phyloP scores from a whole-genome alignment of 805 yeast genomes.

The Soucietia sequanensis region DNA sequence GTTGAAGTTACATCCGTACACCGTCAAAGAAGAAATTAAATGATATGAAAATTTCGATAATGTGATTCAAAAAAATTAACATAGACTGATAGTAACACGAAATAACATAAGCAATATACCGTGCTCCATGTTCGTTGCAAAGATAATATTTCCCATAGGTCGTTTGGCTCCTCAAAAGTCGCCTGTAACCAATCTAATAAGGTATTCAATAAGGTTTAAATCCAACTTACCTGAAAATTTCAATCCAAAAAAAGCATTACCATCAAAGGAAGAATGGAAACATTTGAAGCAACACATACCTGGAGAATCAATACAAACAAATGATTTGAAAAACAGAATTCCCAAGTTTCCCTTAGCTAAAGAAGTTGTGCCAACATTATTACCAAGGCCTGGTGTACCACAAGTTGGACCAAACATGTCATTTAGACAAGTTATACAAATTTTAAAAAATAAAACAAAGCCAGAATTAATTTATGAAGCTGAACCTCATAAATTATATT shows the following conservation, averaged over 20 bases:
- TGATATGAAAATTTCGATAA: no score
- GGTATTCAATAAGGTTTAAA: conserved; percentile 14
- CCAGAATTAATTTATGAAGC: conserved; percentile 82
- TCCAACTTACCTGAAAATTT: conserved; percentile 30
- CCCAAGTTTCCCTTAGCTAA: conserved; percentile 67
- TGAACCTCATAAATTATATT: conserved; percentile 78
- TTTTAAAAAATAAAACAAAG: conserved; percentile 49
- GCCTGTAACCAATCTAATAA: background rate
- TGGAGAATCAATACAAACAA: conserved; percentile 44
- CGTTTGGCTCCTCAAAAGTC: background rate
- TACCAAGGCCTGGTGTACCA: conserved; percentile 80
- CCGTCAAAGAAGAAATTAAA: no score
- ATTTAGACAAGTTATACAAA: conserved; percentile 60
- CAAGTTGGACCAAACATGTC: conserved; percentile 56
- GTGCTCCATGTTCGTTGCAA: no score
- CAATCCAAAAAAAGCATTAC: conserved; percentile 28
- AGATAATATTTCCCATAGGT: no score
- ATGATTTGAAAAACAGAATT: conserved; percentile 55
- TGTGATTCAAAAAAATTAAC: no score
- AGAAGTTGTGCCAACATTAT: conserved; percentile 61
- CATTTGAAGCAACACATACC: conserved; percentile 52
- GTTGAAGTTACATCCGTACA: no score
- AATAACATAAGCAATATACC: no score
- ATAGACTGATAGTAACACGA: no score
- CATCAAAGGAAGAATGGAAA: conserved; percentile 41